Conservation (phyloP, 208 protist genomes). For the Trypanosoma melophagium region DNA sequence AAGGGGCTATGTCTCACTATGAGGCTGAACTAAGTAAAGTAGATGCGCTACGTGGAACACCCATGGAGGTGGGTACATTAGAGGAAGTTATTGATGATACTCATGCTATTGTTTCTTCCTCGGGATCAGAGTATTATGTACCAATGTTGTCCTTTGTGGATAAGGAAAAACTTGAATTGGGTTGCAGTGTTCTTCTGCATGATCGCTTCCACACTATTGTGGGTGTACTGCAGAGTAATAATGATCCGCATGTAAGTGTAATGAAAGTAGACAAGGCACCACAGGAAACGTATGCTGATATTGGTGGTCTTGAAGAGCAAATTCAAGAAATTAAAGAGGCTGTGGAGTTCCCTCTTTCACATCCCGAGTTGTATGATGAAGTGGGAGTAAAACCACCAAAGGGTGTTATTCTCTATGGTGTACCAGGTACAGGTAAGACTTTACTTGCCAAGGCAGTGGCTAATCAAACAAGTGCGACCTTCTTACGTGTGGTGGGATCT, state of each 20-base stretch:
- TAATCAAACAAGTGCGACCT: conserved; percentile 99
- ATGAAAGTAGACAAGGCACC: conserved; percentile 99
- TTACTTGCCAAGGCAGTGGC: conserved; percentile 99
- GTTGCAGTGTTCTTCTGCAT: conserved; percentile 97
- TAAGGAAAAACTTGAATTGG: conserved; percentile 98
- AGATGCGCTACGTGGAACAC: conserved; percentile 97
- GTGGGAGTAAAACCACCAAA: conserved; percentile 99
- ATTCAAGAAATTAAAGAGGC: conserved; percentile 99
- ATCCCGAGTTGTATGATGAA: conserved; percentile 99
- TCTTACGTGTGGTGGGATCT: conserved; percentile 99
- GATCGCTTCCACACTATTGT: conserved; percentile 97
- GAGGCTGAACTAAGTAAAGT: conserved; percentile 96
- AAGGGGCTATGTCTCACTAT: conserved; percentile 82
- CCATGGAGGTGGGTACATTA: conserved; percentile 97
- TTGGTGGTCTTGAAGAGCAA: conserved; percentile 99
- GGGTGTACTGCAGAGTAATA: conserved; percentile 98
- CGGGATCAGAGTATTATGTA: conserved; percentile 99
- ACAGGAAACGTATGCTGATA: conserved; percentile 98
- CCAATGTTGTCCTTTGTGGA: conserved; percentile 99
- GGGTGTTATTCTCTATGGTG: conserved; percentile 99
- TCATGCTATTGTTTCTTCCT: conserved; percentile 97
- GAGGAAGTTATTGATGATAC: conserved; percentile 99
- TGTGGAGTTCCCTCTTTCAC: conserved; percentile 99
- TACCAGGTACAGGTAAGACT: conserved; percentile 98
- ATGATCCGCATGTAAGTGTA: conserved; percentile 98